Evolutionary conservation across 2,329 filamentous ascomycete species (phyloP).

Genomic region (Pseudocercospora musae): DNA sequence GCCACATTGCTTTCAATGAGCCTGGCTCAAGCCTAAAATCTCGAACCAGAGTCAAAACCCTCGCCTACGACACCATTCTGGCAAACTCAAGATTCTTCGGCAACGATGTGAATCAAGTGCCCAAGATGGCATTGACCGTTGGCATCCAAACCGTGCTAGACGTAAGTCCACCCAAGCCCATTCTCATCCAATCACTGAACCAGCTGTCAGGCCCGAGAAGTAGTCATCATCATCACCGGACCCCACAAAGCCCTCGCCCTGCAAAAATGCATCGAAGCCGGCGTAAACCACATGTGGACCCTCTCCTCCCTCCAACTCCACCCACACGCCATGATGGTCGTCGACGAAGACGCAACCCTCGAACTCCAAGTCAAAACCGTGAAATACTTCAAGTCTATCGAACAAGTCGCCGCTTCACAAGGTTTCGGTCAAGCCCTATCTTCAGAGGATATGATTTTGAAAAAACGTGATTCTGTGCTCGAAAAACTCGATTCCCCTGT

Average conservation of each 20-base stretch:
- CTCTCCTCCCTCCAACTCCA: constrained; percentile 77
- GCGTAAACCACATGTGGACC: constrained; percentile 89
- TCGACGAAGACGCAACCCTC: constrained; percentile 67
- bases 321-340: constrained; percentile 76
- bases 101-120: constrained; percentile 69
- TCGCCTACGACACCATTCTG: constrained; percentile 81
- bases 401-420: constrained; percentile 44
- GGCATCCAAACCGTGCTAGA: constrained; percentile 81
- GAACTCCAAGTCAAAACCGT: constrained; percentile 47
- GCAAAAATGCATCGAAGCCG: constrained; percentile 76
- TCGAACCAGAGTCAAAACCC: constrained; percentile 78
- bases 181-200: constrained; percentile 8
- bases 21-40: constrained; percentile 75
- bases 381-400: constrained; percentile 51
- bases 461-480: constrained; percentile 37
- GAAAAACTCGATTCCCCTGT: constrained; percentile 34
- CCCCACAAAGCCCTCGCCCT: constrained; percentile 77
- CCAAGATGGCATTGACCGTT: constrained; percentile 78
- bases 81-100: constrained; percentile 83
- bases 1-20: constrained; percentile 89
- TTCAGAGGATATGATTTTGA: constrained; percentile 29
- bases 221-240: constrained; percentile 78
- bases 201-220: constrained; percentile 60
- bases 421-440: constrained; percentile 46
- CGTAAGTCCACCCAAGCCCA: constrained; percentile 31